Evolutionary conservation across 2,329 filamentous ascomycete species (phyloP).

Genomic region (Epichloe coenophiala): DNA sequence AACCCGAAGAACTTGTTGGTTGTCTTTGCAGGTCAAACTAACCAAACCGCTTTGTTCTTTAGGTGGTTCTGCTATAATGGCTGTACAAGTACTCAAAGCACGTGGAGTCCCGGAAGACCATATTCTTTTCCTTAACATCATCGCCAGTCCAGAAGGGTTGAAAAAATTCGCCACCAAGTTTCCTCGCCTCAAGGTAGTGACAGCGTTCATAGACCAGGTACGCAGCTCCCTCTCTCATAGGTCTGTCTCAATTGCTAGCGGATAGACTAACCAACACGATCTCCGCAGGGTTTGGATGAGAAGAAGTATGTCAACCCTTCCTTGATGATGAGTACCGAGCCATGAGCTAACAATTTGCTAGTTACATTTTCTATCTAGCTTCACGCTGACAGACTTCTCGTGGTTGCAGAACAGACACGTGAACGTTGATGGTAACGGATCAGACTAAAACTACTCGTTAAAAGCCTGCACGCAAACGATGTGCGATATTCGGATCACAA

Average conservation of each 20-base stretch:
- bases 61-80: conserved; percentile 95
- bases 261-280: not conserved
- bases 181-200: conserved; percentile 81
- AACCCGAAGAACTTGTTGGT: not conserved
- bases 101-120: conserved; percentile 88
- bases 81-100: conserved; percentile 80
- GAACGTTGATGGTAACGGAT: conserved; percentile 70
- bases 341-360: conserved; percentile 32
- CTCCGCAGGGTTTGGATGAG: conserved; percentile 64
- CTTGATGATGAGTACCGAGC: not conserved
- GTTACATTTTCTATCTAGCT: conserved; percentile 98
- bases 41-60: not conserved
- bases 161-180: conserved; percentile 80
- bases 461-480: not conserved
- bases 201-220: conserved; percentile 82
- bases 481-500: conserved; percentile 3
- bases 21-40: not conserved
- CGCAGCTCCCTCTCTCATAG: conserved; percentile 9
- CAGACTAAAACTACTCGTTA: conserved; percentile 32
- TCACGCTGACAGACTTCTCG: conserved; percentile 81
- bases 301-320: conserved; percentile 58
- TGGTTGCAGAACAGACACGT: conserved; percentile 98
- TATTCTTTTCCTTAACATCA: conserved; percentile 92
- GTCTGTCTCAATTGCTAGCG: not conserved
- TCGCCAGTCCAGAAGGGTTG: conserved; percentile 90